Evolutionary conservation across 257 asterid species (phyloP).

Genomic region (Solanum bukasovii): DNA sequence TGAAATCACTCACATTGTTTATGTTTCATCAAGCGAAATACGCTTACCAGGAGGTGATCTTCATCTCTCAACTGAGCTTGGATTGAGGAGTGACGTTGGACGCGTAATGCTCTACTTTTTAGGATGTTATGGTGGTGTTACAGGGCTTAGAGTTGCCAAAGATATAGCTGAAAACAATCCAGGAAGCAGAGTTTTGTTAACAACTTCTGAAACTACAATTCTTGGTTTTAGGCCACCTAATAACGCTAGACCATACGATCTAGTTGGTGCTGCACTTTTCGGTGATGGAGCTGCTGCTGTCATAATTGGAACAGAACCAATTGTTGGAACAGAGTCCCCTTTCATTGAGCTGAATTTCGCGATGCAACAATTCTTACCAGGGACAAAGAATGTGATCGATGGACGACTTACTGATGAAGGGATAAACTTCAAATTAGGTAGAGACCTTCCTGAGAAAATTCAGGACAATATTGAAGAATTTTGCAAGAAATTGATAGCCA

Average conservation of each 20-base stretch:
- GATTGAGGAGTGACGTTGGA: slow-evolving; percentile 49
- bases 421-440: slow-evolving; percentile 61
- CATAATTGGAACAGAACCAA: slow-evolving; percentile 54
- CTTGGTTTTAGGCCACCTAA: slow-evolving; percentile 87
- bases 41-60: slow-evolving; percentile 98
- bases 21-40: slow-evolving; percentile 81
- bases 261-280: slow-evolving; percentile 84
- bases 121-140: slow-evolving; percentile 92
- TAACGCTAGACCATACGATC: slow-evolving; percentile 65
- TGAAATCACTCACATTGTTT: slow-evolving; percentile 80
- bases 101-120: slow-evolving; percentile 84
- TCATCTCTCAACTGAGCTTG: slow-evolving; percentile 57
- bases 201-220: slow-evolving; percentile 84
- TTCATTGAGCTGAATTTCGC: slow-evolving; percentile 63
- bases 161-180: slow-evolving; percentile 94
- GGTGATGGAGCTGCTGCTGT: slow-evolving; percentile 90
- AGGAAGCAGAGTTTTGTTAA: slow-evolving; percentile 66
- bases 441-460: slow-evolving; percentile 73
- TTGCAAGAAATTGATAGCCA: slow-evolving; percentile 45
- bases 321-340: slow-evolving; percentile 33
- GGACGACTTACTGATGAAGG: slow-evolving; percentile 82
- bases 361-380: slow-evolving; percentile 71
- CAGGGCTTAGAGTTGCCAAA: slow-evolving; percentile 86
- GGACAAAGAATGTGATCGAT: slow-evolving; percentile 46
- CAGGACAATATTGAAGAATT: slow-evolving; percentile 74